Evolutionary conservation across 306 rosid species (phyloP), one percentile per base, ranked within the genome.

Genomic region (Mucuna pruriens): DNA sequence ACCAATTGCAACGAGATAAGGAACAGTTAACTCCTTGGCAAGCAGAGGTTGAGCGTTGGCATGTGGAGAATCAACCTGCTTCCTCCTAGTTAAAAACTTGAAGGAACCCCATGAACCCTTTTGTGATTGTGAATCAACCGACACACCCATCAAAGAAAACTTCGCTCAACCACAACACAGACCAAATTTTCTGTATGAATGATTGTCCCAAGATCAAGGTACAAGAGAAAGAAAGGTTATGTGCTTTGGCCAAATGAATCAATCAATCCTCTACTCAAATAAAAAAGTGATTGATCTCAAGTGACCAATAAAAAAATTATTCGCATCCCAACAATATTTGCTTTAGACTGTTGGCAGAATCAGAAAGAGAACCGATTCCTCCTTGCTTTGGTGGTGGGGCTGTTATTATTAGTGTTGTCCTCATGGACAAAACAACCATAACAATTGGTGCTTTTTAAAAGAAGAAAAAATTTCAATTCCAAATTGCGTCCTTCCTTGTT

Each of bases 1-100:
- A 95, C 99, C 99, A 74, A 95, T 77, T 4, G 89, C 97, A 82
- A 93, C 83, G 39, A 95, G 95, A 67, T 93, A 92, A 63, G 80
- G 87, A 86, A 95, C 83, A 61, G 94, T 76, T 84, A 95, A 77
- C 64, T 88, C 97, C 88, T 86, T 93, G 84, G 99, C 97, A 88
- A 95, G 90, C 12, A 79, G 80, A 85, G 75, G 68, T 15, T 76
- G n/a, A 2, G 84, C 26, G 58, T 83, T 80, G 9, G 62, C 36
- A 42, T 75, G 68, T 48, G 76, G 89, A 57, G 97, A 93, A 76
- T 95, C 99, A 15, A 90, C 97, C 83, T 83, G 92, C 74, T 95
- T 95, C 75, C 91, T 88, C 55, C 99, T 71, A 8, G 89, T 84
- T 86, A 95, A 80, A 40, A 89, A 89, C 71, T 77, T 87, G 25